These are phyloP conservation scores for Talaromyces sp. DNA, from an alignment of 2,329 filamentous ascomycete species.

Conservation along the genomic window DNA sequence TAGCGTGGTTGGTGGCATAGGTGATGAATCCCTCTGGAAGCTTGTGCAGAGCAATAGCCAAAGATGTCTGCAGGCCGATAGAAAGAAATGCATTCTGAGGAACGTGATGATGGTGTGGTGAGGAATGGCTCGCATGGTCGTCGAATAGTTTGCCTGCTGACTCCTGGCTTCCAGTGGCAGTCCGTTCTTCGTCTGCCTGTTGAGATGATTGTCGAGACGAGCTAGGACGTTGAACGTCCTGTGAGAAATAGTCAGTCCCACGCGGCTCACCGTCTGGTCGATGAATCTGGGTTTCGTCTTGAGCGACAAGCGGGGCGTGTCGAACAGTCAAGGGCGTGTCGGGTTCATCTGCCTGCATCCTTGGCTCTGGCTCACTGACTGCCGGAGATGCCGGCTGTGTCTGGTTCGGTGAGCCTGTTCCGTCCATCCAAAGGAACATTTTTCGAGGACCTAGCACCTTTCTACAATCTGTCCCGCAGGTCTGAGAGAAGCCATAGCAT, in stretches of 20 bases:
- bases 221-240: neutral
- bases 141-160: slow-evolving; percentile 12
- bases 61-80: slow-evolving; percentile 91
- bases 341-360: slow-evolving; percentile 9
- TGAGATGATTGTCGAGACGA: neutral
- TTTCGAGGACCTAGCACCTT: slow-evolving; percentile 37
- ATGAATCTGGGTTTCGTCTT: neutral
- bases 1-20: slow-evolving; percentile 95
- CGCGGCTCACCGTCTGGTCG: slow-evolving; percentile 2
- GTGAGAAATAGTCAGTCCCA: slow-evolving; percentile 15
- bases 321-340: slow-evolving; percentile 18
- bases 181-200: slow-evolving; percentile 14
- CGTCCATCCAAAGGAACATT: slow-evolving; percentile 15
- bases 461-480: slow-evolving; percentile 60
- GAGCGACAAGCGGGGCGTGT: neutral
- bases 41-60: slow-evolving; percentile 94
- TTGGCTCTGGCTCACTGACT: slow-evolving; percentile 2
- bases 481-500: slow-evolving; percentile 60
- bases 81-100: slow-evolving; percentile 89
- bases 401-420: neutral
- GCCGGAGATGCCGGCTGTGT: slow-evolving; percentile 1
- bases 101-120: slow-evolving; percentile 82
- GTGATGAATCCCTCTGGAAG: slow-evolving; percentile 85
- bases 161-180: slow-evolving; percentile 10
- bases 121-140: slow-evolving; percentile 9